A percentile compares a stretch with the other conserved stretches of the same genome.
Conservation (phyloP, 2,329 filamentous ascomycete species). For the Pseudopithomyces maydicus region DNA sequence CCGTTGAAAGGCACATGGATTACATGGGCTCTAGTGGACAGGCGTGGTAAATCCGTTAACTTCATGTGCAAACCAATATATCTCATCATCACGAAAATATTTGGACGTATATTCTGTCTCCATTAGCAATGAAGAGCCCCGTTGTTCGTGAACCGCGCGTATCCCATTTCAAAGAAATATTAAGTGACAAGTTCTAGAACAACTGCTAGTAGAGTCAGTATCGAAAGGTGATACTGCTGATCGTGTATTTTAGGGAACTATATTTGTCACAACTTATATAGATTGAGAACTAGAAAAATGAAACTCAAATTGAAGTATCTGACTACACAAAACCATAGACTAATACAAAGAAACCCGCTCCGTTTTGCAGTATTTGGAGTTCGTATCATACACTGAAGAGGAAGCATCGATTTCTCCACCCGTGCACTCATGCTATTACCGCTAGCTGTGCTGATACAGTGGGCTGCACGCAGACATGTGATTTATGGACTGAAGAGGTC, state of each 20-base stretch:
- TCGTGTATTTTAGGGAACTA: too few relatives aligned
- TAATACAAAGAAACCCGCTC: not conserved
- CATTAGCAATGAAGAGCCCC: too few relatives aligned
- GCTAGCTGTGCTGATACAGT: too few relatives aligned
- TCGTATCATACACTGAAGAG: not conserved
- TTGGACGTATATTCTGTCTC: not conserved
- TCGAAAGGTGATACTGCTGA: too few relatives aligned
- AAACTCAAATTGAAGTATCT: not conserved
- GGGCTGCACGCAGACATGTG: too few relatives aligned
- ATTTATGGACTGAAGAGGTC: too few relatives aligned
- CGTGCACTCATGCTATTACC: too few relatives aligned
- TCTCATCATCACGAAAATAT: not conserved
- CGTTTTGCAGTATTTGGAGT: not conserved
- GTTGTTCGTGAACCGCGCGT: too few relatives aligned
- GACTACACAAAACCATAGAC: not conserved
- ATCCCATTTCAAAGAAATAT: too few relatives aligned
- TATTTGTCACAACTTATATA: not conserved
- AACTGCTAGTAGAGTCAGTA: too few relatives aligned
- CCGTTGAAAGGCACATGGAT: slow-evolving; percentile 63
- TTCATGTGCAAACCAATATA: not conserved
- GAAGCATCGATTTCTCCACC: not conserved
- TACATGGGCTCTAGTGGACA: slow-evolving; percentile 48
- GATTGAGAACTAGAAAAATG: not conserved
- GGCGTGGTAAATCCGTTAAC: not conserved
- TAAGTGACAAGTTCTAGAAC: too few relatives aligned